Base-by-base conservation (phyloP, 345 rosid species). In the Anacardium occidentale region DNA sequence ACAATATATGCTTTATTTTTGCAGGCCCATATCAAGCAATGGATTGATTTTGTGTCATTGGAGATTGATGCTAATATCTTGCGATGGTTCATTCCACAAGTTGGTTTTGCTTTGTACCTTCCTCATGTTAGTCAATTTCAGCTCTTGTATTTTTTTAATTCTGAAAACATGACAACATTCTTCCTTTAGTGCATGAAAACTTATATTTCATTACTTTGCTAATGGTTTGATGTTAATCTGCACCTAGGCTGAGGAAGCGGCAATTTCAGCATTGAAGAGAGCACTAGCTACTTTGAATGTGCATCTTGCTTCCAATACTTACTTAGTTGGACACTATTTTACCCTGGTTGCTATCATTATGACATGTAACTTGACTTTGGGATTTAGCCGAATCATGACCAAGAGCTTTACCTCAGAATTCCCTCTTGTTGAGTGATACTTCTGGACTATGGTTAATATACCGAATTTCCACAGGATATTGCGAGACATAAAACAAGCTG, bases 341-440 rank as follows among this genome's bases (percentile, higher is more conserved):
- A 91, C 91, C 18, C 85, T 95, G 69, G 98, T 98, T 62, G 99
- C 92, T 71, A 88, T 95, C 54, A 68, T 91, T 70, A 68, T 81
- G 78, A 87, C 86, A 68, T 92, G 98, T 85, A 92, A 91, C 83
- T 82, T 95, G 74, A 72, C 63, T 64, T 0, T 78, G 34, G 99
- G 99, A 66, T 86, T 88, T 72, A n/a, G 60, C 24, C 66, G 56
- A 10, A 60, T 89, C 75, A 72, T 95, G 94, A 85, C 96, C 42
- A 92, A 92, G 87, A 86, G 81, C 84, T 91, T 95, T 72, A 88
- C 97, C 69, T 87, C 94, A 2, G 94, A 82, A 73, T 95, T 91
- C 85, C 99, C 98, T 66, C 99, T 92, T 32, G 93, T 95, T 21
- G 98, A 95, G 88, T 85, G 99, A 77, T 89, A 95, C 88, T 95